Conservation (phyloP, 176 grass and related monocot species). For the Oryza brachyantha region DNA sequence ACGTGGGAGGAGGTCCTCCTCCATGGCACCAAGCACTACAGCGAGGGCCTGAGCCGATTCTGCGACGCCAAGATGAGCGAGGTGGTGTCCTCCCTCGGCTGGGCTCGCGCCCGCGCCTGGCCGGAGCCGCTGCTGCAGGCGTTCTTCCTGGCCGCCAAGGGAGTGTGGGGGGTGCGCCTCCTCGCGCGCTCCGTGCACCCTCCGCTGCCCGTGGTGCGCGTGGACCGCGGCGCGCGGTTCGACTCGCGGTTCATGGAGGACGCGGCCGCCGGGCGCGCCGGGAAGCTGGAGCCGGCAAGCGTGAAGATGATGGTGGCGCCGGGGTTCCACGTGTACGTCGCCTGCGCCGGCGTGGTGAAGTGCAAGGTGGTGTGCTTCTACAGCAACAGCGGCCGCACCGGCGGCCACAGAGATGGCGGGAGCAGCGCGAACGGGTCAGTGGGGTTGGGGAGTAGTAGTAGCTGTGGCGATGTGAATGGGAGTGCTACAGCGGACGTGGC, state of each 20-base stretch:
- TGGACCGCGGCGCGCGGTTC: constrained; percentile 62
- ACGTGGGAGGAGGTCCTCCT: constrained; percentile 84
- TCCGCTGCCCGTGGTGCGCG: constrained; percentile 63
- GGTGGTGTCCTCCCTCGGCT: constrained; percentile 64
- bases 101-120: constrained; percentile 70
- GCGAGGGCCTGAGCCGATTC: constrained; percentile 79
- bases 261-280: constrained; percentile 41
- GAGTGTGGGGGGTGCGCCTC: constrained; percentile 79
- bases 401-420: constrained; percentile 44
- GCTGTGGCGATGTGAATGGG: constrained; percentile 41
- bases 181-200: constrained; percentile 87
- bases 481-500: constrained; percentile 37
- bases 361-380: constrained; percentile 93
- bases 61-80: constrained; percentile 98
- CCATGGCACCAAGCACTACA: constrained; percentile 85
- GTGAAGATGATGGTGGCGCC: constrained; percentile 87
- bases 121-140: constrained; percentile 83
- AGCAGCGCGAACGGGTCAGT: constrained; percentile 35
- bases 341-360: constrained; percentile 63
- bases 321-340: constrained; percentile 83
- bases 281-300: constrained; percentile 57
- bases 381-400: constrained; percentile 27
- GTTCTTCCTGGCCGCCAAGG: constrained; percentile 80
- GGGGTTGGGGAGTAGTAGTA: constrained; percentile 33
- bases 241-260: constrained; percentile 95